Evolutionary conservation across 495 filamentous ascomycete genomes (phyloP).

Genomic region (Penicillium cinerascens): DNA sequence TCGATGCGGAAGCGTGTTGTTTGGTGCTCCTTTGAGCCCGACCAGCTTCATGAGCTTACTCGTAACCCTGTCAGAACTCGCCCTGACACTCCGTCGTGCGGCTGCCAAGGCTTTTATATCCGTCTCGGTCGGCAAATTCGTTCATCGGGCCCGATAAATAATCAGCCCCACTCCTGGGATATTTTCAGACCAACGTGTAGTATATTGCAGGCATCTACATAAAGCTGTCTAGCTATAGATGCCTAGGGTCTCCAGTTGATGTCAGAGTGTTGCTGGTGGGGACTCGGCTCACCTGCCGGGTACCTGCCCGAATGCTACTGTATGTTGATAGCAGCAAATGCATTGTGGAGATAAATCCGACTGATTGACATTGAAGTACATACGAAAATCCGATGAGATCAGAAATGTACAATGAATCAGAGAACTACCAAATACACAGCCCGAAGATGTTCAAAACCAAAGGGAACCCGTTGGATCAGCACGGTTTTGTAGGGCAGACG

Average conservation of each 20-base stretch:
- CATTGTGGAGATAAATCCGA: background rate
- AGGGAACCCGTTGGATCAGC: background rate
- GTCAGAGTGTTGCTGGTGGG: background rate
- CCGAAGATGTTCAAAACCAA: background rate
- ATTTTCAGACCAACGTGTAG: background rate
- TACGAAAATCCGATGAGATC: background rate
- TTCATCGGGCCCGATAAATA: background rate
- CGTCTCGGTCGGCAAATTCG: background rate
- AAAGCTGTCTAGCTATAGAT: background rate
- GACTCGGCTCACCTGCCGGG: background rate
- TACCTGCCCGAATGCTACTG: background rate
- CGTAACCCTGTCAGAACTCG: too few relatives aligned
- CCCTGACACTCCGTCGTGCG: too few relatives aligned
- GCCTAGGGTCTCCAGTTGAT: background rate
- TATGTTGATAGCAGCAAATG: background rate
- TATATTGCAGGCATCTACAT: background rate
- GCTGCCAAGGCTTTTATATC: background rate
- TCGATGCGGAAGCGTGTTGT: too few relatives aligned
- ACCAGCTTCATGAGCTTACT: too few relatives aligned
- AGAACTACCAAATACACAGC: background rate
- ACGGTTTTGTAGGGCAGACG: slow-evolving; percentile 19
- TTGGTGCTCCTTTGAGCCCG: too few relatives aligned
- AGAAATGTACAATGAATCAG: background rate
- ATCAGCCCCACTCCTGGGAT: background rate
- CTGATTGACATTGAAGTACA: background rate